phyloP scores from a whole-genome alignment of 2,329 filamentous ascomycete genomes.

The Cercospora zeina region DNA sequence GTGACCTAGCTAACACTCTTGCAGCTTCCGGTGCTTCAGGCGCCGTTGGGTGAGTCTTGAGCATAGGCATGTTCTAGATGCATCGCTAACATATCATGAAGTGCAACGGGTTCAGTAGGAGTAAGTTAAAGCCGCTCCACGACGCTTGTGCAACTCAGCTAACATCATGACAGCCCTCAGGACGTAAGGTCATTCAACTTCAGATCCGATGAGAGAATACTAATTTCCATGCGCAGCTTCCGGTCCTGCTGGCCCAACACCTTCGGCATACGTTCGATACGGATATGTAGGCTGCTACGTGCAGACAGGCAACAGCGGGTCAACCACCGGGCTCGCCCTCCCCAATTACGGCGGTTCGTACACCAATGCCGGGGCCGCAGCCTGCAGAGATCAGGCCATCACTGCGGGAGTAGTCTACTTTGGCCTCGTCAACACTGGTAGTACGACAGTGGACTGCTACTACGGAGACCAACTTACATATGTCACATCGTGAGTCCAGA shows the following conservation, averaged over 20 bases:
- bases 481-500: slow-evolving; percentile 28
- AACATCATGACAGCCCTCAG: slow-evolving; percentile 5
- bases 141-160: neutral
- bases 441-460: slow-evolving; percentile 34
- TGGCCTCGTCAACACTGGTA: slow-evolving; percentile 33
- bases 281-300: slow-evolving; percentile 38
- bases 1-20: slow-evolving; percentile 1
- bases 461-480: slow-evolving; percentile 35
- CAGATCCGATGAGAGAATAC: neutral
- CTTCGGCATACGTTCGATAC: slow-evolving; percentile 24
- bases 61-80: neutral
- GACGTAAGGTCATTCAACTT: neutral
- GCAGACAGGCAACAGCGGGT: slow-evolving; percentile 30
- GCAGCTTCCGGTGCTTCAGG: slow-evolving; percentile 13
- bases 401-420: slow-evolving; percentile 29
- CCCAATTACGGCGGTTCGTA: slow-evolving; percentile 30
- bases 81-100: neutral
- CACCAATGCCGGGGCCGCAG: slow-evolving; percentile 12
- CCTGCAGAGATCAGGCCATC: slow-evolving; percentile 11
- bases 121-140: neutral
- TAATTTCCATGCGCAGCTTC: neutral
- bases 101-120: neutral
- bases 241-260: slow-evolving; percentile 19
- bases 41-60: slow-evolving; percentile 9
- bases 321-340: slow-evolving; percentile 32